Evolutionary conservation across 441 rosid species (phyloP).

Genomic region (Dalechampia spathulata): DNA sequence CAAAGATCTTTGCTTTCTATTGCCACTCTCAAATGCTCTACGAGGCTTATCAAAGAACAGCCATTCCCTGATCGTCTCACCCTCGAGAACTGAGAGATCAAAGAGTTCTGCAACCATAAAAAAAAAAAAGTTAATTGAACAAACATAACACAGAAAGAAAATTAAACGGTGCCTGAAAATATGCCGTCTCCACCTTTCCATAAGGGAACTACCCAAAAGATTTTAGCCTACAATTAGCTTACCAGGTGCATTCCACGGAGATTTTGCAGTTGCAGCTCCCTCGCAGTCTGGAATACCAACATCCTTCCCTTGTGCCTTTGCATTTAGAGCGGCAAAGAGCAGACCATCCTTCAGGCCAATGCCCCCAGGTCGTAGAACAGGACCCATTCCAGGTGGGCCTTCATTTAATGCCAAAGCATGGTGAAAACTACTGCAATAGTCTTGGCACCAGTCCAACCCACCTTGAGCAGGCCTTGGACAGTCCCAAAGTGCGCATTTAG

Average conservation of each 20-base stretch:
- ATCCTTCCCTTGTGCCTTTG: conserved; percentile 83
- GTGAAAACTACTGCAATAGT: conserved; percentile 94
- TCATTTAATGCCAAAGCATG: conserved; percentile 77
- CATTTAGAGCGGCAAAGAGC: conserved; percentile 81
- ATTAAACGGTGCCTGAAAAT: not conserved
- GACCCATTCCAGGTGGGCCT: conserved; percentile 95
- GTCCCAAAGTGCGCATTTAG: conserved; percentile 99
- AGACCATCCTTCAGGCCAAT: conserved; percentile 85
- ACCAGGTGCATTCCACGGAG: conserved; percentile 99
- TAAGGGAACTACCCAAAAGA: too few species aligned
- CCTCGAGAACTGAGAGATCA: conserved; percentile 78
- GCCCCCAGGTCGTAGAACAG: conserved; percentile 91
- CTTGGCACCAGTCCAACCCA: conserved; percentile 77
- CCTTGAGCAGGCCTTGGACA: conserved; percentile 96
- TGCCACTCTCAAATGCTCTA: conserved; percentile 98
- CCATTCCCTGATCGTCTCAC: conserved; percentile 98
- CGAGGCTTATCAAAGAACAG: conserved; percentile 98
- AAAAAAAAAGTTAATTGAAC: too few species aligned
- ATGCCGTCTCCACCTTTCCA: conserved; percentile 10
- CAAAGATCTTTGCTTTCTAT: conserved; percentile 95
- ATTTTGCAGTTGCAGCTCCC: conserved; percentile 99
- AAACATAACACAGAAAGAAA: conserved; percentile 4
- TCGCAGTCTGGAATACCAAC: conserved; percentile 97
- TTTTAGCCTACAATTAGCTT: too few species aligned
- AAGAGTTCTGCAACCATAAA: conserved; percentile 70